Conservation (phyloP, 2,329 filamentous ascomycete species). For the Sphaceloma murrayae region DNA sequence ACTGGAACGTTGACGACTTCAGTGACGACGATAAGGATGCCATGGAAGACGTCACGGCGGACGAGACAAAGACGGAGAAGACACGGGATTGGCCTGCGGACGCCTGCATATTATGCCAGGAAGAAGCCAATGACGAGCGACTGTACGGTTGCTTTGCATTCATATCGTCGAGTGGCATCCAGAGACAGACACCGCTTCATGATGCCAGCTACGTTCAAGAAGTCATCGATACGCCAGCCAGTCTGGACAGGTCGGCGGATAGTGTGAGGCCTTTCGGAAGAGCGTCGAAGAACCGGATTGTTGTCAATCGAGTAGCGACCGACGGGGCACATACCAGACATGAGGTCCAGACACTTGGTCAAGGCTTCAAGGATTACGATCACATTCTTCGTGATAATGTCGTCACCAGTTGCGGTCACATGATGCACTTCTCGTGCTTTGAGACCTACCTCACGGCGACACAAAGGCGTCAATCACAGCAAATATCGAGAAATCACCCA, state of each 20-base stretch:
- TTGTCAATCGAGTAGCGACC: constrained; percentile 64
- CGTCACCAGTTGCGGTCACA: constrained; percentile 86
- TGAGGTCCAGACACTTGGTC: constrained; percentile 75
- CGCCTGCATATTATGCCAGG: constrained; percentile 92
- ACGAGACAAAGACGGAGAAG: constrained; percentile 57
- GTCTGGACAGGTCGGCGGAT: constrained; percentile 77
- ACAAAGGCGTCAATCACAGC: constrained; percentile 71
- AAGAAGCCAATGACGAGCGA: constrained; percentile 80
- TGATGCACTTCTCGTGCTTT: constrained; percentile 97
- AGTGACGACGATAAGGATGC: constrained; percentile 59
- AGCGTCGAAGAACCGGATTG: constrained; percentile 72
- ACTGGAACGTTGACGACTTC: constrained; percentile 78
- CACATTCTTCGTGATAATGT: constrained; percentile 53
- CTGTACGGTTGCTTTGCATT: constrained; percentile 91
- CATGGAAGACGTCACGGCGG: constrained; percentile 48
- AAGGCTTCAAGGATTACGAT: constrained; percentile 59
- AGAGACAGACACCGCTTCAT: constrained; percentile 75
- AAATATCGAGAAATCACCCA: constrained; percentile 90
- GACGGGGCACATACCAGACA: constrained; percentile 60
- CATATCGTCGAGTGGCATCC: constrained; percentile 72
- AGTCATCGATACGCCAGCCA: constrained; percentile 65
- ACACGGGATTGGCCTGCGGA: constrained; percentile 85
- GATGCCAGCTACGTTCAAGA: constrained; percentile 80
- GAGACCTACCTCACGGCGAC: constrained; percentile 83
- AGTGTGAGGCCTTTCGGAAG: constrained; percentile 80